Conservation (phyloP, 441 rosid species). For the Arabidopsis lyrata region DNA sequence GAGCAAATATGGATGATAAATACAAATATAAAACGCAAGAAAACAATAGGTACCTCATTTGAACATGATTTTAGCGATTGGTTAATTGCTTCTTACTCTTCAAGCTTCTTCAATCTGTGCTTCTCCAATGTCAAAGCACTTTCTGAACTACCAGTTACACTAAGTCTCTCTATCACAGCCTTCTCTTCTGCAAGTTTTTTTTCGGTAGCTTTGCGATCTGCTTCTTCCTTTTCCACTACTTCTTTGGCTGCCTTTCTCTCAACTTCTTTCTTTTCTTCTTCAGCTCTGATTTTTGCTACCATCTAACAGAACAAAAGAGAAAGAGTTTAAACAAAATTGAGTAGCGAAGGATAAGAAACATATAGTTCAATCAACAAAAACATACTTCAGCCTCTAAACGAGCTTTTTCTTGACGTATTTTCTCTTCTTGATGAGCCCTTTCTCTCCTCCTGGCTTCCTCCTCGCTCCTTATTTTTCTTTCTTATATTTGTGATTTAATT, state of each 20-base stretch:
- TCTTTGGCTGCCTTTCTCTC: constrained; percentile 74
- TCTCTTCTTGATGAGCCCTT: constrained; percentile 82
- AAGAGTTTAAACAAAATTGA: constrained; percentile 14
- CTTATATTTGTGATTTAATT: constrained; percentile 86
- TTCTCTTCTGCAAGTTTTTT: too few species aligned
- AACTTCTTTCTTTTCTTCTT: constrained; percentile 80
- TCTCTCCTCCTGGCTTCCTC: constrained; percentile 92
- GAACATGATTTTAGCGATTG: too few species aligned
- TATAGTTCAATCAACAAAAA: constrained; percentile 8
- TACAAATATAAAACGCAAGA: too few species aligned
- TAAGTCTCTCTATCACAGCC: too few species aligned
- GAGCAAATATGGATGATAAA: too few species aligned
- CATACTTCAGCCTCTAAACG: constrained; percentile 90
- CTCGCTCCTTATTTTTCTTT: constrained; percentile 81
- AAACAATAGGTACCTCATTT: too few species aligned
- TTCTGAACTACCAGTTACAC: too few species aligned
- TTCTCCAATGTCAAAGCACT: too few species aligned
- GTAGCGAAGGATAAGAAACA: constrained; percentile 8
- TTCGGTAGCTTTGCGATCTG: constrained; percentile 52
- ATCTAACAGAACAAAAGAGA: constrained; percentile 36
- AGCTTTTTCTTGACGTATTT: constrained; percentile 77
- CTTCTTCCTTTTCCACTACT: constrained; percentile 67
- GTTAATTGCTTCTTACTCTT: too few species aligned
- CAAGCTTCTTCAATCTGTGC: too few species aligned
- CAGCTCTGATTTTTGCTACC: constrained; percentile 75